Conservation (phyloP, 441 rosid species). For the Erodium trifolium region DNA sequence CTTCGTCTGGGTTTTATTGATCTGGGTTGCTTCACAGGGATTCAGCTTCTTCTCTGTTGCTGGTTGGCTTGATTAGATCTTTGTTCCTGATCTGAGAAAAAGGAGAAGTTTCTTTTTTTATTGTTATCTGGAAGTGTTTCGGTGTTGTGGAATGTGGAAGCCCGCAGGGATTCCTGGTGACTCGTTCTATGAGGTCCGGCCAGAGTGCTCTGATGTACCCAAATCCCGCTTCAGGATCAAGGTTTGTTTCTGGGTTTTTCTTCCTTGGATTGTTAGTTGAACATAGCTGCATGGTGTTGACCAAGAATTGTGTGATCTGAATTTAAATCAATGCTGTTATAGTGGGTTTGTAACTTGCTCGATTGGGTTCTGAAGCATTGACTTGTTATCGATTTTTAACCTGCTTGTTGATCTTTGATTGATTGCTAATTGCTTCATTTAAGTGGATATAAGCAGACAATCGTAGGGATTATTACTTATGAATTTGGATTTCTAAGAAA, state of each 20-base stretch:
- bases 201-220: background rate
- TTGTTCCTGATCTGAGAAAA: background rate
- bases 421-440: background rate
- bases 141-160: background rate
- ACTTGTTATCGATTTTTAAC: background rate
- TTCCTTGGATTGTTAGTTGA: background rate
- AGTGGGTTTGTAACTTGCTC: background rate
- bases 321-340: background rate
- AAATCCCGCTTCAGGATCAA: conserved; percentile 2
- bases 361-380: background rate
- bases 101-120: no score
- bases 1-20: conserved; percentile 3
- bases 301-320: background rate
- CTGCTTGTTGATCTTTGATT: conserved; percentile 1
- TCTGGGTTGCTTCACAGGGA: background rate
- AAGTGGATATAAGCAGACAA: background rate
- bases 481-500: background rate
- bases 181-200: conserved; percentile 7
- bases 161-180: background rate
- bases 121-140: background rate
- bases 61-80: no score
- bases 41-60: background rate
- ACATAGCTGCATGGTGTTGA: background rate
- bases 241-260: background rate
- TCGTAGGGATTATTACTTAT: background rate